Percentiles rank a stretch among this genome's conserved stretches.
Conservation (phyloP, 2,329 filamentous ascomycete genomes). For the Monilinia vaccinii-corymbosi region DNA sequence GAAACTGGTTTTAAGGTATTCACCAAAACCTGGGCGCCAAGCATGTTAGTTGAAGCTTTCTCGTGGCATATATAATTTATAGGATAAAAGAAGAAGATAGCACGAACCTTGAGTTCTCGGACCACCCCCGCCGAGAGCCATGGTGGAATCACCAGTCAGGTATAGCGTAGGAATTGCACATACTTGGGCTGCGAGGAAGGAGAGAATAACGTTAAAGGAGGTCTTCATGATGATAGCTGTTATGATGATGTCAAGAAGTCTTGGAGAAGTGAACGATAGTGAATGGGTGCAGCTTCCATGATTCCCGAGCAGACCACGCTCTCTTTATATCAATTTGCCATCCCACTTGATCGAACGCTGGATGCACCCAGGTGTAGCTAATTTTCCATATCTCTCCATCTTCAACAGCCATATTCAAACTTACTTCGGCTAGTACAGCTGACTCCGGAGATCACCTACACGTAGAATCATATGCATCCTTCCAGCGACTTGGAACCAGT, state of each 20-base stretch:
- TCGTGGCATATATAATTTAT: neutral
- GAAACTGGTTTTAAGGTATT: slow-evolving; percentile 46
- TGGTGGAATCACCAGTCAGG: slow-evolving; percentile 53
- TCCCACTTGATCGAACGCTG: neutral
- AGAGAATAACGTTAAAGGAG: neutral
- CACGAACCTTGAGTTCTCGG: slow-evolving; percentile 33
- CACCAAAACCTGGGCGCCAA: slow-evolving; percentile 47
- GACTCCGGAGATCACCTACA: too few species aligned
- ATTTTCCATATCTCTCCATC: neutral
- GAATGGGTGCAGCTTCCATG: neutral
- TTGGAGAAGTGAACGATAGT: neutral
- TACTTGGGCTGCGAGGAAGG: neutral
- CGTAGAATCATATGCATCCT: too few species aligned
- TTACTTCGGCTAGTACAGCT: neutral
- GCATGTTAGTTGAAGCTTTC: neutral
- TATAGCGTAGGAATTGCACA: slow-evolving; percentile 36
- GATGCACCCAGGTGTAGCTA: neutral
- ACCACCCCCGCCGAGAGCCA: slow-evolving; percentile 41
- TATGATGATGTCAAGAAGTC: neutral
- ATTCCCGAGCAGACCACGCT: neutral
- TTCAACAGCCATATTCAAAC: neutral
- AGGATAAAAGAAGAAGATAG: neutral
- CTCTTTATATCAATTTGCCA: neutral
- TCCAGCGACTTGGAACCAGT: too few species aligned
- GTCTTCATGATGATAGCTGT: neutral